Conservation (phyloP, 345 rosid species). For the Lumnitzera racemosa region DNA sequence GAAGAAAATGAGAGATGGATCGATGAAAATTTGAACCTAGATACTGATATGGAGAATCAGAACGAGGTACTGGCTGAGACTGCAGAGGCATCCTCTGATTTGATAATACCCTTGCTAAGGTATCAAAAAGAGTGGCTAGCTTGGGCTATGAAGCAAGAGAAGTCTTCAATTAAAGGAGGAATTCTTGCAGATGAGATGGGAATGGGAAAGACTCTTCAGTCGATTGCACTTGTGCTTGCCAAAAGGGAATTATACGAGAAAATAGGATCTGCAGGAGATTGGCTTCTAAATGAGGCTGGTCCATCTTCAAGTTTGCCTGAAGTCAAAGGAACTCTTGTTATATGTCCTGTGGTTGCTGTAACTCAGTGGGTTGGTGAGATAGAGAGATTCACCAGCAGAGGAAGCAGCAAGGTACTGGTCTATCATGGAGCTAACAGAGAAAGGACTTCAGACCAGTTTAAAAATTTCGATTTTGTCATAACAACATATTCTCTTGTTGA, state of each 20-base stretch:
- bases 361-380: constrained; percentile 90
- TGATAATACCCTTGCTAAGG: constrained; percentile 67
- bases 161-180: constrained; percentile 56
- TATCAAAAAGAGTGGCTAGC: constrained; percentile 96
- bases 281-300: constrained; percentile 13
- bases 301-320: constrained; percentile 27
- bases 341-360: constrained; percentile 93
- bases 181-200: constrained; percentile 99
- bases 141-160: constrained; percentile 90
- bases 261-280: constrained; percentile 10
- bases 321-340: constrained; percentile 59
- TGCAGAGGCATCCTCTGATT: constrained; percentile 57
- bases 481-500: constrained; percentile 84
- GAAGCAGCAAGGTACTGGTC: constrained; percentile 71
- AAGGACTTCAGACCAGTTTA: constrained; percentile 40
- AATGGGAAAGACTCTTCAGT: constrained; percentile 98
- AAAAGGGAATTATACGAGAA: constrained; percentile 34
- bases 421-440: constrained; percentile 79
- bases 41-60: constrained; percentile 54
- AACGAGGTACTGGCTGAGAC: constrained; percentile 39
- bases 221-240: constrained; percentile 88
- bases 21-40: constrained; percentile 35
- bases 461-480: constrained; percentile 70
- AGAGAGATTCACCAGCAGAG: constrained; percentile 56
- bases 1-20: constrained; percentile 57